These are phyloP conservation scores for Magnusiomyces suaveolens DNA, from an alignment of 1,139 yeast species.

Conservation along the genomic window DNA sequence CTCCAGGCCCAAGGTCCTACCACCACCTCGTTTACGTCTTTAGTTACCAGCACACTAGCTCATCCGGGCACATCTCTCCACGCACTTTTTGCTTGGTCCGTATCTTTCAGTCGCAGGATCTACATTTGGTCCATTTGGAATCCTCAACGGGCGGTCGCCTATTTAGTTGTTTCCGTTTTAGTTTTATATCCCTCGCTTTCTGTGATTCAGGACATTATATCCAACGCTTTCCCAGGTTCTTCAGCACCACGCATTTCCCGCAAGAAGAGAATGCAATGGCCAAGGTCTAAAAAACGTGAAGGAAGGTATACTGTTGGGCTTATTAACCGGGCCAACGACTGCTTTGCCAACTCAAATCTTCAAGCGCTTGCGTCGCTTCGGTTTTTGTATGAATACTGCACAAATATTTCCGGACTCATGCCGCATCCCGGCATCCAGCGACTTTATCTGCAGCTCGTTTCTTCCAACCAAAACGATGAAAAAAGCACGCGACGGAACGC, in stretches of 20 bases:
- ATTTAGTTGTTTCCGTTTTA: neutral
- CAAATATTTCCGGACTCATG: slow-evolving; percentile 28
- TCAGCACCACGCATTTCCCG: neutral
- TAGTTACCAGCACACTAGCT: too few species aligned
- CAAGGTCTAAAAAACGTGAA: slow-evolving; percentile 38
- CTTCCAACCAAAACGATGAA: neutral
- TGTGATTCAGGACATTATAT: neutral
- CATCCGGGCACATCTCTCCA: too few species aligned
- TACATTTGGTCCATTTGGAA: too few species aligned
- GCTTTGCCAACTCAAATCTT: slow-evolving; percentile 85
- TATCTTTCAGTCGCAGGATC: too few species aligned
- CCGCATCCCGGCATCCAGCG: slow-evolving; percentile 22
- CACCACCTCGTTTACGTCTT: too few species aligned
- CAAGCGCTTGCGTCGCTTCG: slow-evolving; percentile 76
- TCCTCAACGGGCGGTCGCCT: neutral
- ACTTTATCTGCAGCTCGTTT: slow-evolving; percentile 16
- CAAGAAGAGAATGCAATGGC: slow-evolving; percentile 7
- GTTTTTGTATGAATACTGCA: slow-evolving; percentile 50
- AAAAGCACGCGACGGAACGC: neutral
- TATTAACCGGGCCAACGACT: slow-evolving; percentile 72
- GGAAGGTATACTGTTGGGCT: slow-evolving; percentile 77
- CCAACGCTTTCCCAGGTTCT: neutral
- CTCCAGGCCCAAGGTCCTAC: too few species aligned
- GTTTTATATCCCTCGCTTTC: neutral
- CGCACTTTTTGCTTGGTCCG: too few species aligned